Conservation (phyloP, 352 stramenopile genomes). For the Globisporangium sylvaticum region DNA sequence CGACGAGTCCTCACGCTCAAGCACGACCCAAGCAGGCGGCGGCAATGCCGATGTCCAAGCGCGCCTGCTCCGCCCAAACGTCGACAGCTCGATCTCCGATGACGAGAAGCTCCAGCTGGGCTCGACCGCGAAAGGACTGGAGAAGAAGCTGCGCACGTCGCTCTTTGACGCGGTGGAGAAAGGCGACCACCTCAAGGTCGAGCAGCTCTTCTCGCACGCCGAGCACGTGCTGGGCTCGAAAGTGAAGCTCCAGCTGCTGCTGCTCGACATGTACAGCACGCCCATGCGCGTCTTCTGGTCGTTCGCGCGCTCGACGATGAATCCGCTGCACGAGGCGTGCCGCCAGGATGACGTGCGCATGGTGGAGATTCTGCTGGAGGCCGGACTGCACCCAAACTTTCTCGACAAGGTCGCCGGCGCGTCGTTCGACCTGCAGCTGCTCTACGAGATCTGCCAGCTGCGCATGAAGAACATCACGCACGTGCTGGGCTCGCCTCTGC, state of each 20-base stretch:
- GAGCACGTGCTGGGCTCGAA: constrained; percentile 57
- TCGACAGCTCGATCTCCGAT: constrained; percentile 34
- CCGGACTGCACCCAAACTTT: constrained; percentile 66
- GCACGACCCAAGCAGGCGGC: neutral
- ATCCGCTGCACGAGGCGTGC: constrained; percentile 72
- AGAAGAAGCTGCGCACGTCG: constrained; percentile 40
- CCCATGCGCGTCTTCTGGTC: constrained; percentile 51
- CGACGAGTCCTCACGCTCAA: constrained; percentile 8
- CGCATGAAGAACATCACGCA: constrained; percentile 65
- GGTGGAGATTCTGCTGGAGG: constrained; percentile 49
- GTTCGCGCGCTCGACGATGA: constrained; percentile 66
- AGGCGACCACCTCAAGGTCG: constrained; percentile 35
- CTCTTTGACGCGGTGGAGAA: constrained; percentile 50
- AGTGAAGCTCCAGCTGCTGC: constrained; percentile 52
- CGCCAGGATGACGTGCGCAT: constrained; percentile 54
- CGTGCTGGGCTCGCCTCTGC: constrained; percentile 59
- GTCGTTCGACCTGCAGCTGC: constrained; percentile 47
- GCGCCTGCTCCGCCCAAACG: constrained; percentile 34
- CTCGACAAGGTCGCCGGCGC: constrained; percentile 75
- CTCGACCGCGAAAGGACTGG: constrained; percentile 32
- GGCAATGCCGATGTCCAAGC: constrained; percentile 9
- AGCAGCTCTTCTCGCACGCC: constrained; percentile 42
- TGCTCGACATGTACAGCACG: constrained; percentile 73
- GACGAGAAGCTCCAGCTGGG: constrained; percentile 38
- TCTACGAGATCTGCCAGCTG: constrained; percentile 68